A percentile compares a stretch with the other conserved stretches of the same genome.
These are phyloP conservation scores for Exophiala oligosperma DNA, from an alignment of 2,329 filamentous ascomycete species.

Conservation along the genomic window DNA sequence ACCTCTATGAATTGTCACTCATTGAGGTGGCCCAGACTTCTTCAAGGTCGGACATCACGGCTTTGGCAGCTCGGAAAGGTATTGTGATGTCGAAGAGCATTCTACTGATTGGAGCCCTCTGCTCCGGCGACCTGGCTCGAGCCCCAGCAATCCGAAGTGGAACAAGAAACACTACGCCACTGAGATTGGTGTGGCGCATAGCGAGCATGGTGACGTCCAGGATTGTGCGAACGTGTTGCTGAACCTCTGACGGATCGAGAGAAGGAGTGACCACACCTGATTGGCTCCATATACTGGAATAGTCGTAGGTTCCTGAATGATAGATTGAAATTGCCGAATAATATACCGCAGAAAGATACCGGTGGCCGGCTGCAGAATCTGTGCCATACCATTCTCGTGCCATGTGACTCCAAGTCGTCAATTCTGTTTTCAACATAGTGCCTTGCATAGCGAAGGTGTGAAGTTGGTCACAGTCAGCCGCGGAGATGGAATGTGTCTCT, in stretches of 20 bases:
- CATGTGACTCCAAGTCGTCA: neutral
- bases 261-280: neutral
- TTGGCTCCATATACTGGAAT: neutral
- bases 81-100: neutral
- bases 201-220: neutral
- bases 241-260: neutral
- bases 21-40: neutral
- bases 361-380: neutral
- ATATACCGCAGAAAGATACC: neutral
- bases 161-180: neutral
- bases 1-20: too few species aligned
- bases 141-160: conserved; percentile 1
- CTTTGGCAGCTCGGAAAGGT: neutral
- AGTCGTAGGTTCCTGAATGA: conserved; percentile 7
- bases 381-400: neutral
- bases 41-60: neutral
- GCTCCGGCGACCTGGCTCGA: neutral
- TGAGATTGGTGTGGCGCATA: neutral
- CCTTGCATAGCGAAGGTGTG: too few species aligned
- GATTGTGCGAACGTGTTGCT: conserved; percentile 2
- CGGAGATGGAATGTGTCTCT: neutral
- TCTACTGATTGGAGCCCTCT: neutral
- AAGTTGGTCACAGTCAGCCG: too few species aligned
- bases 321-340: conserved; percentile 6
- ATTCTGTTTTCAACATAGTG: too few species aligned